These are phyloP conservation scores for Beauveria asiatica DNA, from an alignment of 2,329 filamentous ascomycete genomes.

Conservation along the genomic window DNA sequence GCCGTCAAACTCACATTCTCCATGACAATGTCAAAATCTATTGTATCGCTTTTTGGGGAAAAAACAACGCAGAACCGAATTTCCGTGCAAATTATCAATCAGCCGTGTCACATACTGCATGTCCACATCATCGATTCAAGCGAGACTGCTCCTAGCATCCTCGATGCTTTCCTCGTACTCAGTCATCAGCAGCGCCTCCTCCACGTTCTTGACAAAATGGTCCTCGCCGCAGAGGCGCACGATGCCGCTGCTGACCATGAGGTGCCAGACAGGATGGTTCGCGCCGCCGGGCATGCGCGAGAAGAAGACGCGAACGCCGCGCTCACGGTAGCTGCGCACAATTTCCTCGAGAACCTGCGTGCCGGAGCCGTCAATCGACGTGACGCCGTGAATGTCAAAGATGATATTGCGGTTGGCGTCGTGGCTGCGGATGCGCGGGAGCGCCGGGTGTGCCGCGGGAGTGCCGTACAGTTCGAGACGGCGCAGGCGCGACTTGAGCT, in stretches of 20 bases:
- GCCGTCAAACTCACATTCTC: background rate
- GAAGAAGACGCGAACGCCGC: slow-evolving; percentile 72
- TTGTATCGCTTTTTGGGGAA: background rate
- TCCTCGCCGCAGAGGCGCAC: slow-evolving; percentile 66
- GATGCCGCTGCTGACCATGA: slow-evolving; percentile 76
- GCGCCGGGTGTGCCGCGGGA: slow-evolving; percentile 70
- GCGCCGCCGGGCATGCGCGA: slow-evolving; percentile 43
- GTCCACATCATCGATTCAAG: background rate
- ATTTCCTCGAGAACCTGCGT: slow-evolving; percentile 89
- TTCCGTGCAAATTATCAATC: background rate
- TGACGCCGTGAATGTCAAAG: slow-evolving; percentile 97
- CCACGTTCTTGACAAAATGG: slow-evolving; percentile 75
- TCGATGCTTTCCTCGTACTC: slow-evolving; percentile 55
- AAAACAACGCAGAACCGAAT: background rate
- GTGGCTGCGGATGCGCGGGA: slow-evolving; percentile 68
- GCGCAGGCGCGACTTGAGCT: slow-evolving; percentile 74
- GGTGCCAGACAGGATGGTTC: slow-evolving; percentile 52
- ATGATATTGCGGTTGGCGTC: slow-evolving; percentile 87
- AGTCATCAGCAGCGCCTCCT: slow-evolving; percentile 73
- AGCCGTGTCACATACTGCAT: background rate
- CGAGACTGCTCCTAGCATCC: slow-evolving; percentile 1
- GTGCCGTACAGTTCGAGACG: slow-evolving; percentile 90
- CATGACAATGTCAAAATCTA: background rate
- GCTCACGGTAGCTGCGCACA: slow-evolving; percentile 67
- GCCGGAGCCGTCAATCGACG: slow-evolving; percentile 84